Conservation (phyloP, 805 yeast species). For the Hanseniaspora lindneri region DNA sequence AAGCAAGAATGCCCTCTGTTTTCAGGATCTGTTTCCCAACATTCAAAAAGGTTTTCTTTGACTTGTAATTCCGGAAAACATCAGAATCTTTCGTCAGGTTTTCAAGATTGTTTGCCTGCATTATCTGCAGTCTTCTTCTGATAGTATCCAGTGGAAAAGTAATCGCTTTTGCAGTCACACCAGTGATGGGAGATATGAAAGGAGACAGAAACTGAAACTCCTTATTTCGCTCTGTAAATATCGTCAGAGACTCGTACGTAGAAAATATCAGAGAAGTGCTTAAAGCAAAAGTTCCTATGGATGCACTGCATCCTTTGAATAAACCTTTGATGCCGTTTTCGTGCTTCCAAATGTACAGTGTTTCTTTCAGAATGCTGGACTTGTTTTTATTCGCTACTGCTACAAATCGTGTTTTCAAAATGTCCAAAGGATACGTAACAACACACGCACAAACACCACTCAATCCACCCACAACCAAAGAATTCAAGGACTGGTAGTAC, state of each 20-base stretch:
- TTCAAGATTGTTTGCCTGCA: constrained; percentile 20
- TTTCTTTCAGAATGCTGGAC: constrained; percentile 22
- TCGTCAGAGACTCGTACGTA: constrained; percentile 39
- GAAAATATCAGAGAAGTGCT: constrained; percentile 68
- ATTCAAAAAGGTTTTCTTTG: constrained; percentile 22
- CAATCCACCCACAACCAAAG: constrained; percentile 52
- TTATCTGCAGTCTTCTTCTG: constrained; percentile 65
- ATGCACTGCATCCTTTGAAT: constrained; percentile 38
- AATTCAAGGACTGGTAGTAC: constrained; percentile 24
- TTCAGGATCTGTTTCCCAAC: constrained; percentile 33
- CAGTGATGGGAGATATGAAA: constrained; percentile 63
- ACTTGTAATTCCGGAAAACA: constrained; percentile 20
- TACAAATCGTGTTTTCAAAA: constrained; percentile 75
- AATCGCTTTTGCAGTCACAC: constrained; percentile 55
- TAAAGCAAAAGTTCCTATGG: constrained; percentile 52
- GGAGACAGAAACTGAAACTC: constrained; percentile 33
- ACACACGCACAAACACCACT: constrained; percentile 69
- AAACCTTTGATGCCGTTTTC: constrained; percentile 38
- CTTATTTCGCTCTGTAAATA: constrained; percentile 32
- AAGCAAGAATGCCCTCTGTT: constrained; percentile 52
- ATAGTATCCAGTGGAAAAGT: constrained; percentile 82
- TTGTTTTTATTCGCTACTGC: constrained; percentile 37
- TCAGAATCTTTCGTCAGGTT: constrained; percentile 18
- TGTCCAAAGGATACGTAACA: constrained; percentile 77
- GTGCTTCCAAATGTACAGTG: constrained; percentile 27